Base-by-base conservation (phyloP, 345 rosid species). In the Clausena lansium region DNA sequence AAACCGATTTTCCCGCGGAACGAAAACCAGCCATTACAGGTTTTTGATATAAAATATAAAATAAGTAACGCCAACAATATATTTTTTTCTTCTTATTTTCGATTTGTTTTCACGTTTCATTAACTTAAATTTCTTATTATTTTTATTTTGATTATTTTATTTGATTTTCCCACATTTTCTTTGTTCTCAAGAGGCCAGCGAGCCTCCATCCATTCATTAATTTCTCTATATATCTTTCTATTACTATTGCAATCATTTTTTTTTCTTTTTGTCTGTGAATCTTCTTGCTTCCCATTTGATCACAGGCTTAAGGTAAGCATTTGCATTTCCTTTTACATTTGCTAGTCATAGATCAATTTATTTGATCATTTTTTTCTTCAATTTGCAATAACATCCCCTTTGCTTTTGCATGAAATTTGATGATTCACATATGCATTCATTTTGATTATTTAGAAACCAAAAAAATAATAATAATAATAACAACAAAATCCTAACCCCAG, bases 1-100 rank as follows among this genome's bases (percentile, higher is more conserved):
- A 35, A 35, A 19, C 81, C 91, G 83, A 81, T n/a, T 76, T 81
- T 87, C 69, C 79, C 80, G 91, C 77, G 59, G 81, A 83, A 84
- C 75, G 78, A 61, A 81, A 74, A 77, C 81, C 80, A 22, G 75
- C 63, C 47, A 33, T 67, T 55, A 24, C 28, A 28, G 25, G 82
- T n/a, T n/a, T n/a, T n/a, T 41, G 77, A 54, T 52, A 57, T 9
- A 32, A 45, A 11, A 45, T 11, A 41, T 41, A 1, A 39, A 9
- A 39, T 41, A 41, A 45, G 50, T 17, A 19, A 63, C 39, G 15
- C 66, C 35, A 25, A 28, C 32, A 14, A 60, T 25, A 28, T 0
- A 5, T 63, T 32, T 20, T 30, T 32, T 32, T 25, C 77, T 36
- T 41, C 38, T 32, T 9, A 9, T 22, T 30, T 17, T 22, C 9